phyloP scores from a whole-genome alignment of 2,329 filamentous ascomycete genomes.

The Cordyceps militaris region DNA sequence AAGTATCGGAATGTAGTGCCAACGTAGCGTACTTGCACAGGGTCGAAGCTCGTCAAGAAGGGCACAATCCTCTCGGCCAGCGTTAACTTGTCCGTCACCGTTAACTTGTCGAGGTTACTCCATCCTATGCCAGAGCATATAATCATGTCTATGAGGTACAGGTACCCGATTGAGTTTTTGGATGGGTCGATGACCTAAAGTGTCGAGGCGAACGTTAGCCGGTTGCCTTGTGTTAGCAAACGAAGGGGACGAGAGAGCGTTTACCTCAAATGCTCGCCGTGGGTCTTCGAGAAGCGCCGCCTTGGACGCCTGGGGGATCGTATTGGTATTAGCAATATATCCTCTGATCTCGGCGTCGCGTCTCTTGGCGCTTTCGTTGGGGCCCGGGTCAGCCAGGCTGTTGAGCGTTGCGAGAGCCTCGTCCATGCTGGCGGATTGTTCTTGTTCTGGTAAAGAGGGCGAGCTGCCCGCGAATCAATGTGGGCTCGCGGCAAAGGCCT shows the following conservation, averaged over 20 bases:
- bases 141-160: conserved; percentile 39
- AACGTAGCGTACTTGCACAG: conserved; percentile 45
- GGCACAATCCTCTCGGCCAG: conserved; percentile 22
- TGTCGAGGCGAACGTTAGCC: conserved; percentile 15
- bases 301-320: conserved; percentile 29
- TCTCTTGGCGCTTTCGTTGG: conserved; percentile 22
- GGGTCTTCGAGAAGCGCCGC: conserved; percentile 28
- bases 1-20: conserved; percentile 37
- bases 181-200: conserved; percentile 39
- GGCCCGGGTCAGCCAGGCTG: conserved; percentile 32
- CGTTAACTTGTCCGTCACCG: conserved; percentile 30
- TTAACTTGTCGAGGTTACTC: conserved; percentile 24
- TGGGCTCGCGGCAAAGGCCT: neutral
- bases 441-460: neutral
- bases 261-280: conserved; percentile 35
- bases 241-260: neutral
- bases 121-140: conserved; percentile 21
- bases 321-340: conserved; percentile 33
- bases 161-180: conserved; percentile 44
- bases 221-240: neutral
- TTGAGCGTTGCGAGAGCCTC: conserved; percentile 26
- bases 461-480: neutral
- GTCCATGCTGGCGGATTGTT: conserved; percentile 24
- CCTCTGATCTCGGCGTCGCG: conserved; percentile 34
- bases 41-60: conserved; percentile 44